Base-by-base conservation (phyloP, 2,329 filamentous ascomycete genomes). In the Fusarium sp. region DNA sequence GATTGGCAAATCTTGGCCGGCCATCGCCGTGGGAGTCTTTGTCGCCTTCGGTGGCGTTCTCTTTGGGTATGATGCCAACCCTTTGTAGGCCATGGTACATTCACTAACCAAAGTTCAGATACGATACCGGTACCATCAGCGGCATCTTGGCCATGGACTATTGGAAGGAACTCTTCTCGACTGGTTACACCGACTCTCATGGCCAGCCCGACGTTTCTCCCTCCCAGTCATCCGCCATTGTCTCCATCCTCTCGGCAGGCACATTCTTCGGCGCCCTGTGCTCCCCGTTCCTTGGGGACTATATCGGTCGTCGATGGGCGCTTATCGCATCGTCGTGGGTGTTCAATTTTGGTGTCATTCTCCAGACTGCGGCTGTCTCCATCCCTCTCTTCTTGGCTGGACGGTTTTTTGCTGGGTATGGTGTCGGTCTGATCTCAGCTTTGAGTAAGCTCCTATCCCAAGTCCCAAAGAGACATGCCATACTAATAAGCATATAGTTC, bases 161-260 rank as follows among this genome's bases (percentile, higher is more conserved):
- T 75, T 88, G 84, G 83, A 77, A 81, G 61, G 74, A 75, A 4
- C 67, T 67, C 16, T 75, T 75, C 63, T 69, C 61, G 46, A 75
- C 73, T 38, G 68, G 71, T 23, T 74, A 72, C 51, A 57, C 64
- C 25, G 73, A 75, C 29, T 33, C 65, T 16, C 49, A 74, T 9
- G 69, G 67, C 14, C 64, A 72, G 20, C 65, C 59, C 9, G 72
- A 72, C 57, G 62, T 89, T 27, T 83, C 82, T 1, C 81, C 89
- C 0, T 80, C 83, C 0, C 83, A 87, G 67, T 82, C 86, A 49
- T 90, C 90, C 0, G 82, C 88, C 33, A 88, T 91, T 63, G 90
- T 91, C 31, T 92, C 90, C 6, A 92, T 93, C 70, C 84, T 93
- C n/a, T 92, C 90, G 0, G 89, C 89, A 33, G 91, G 91, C 61